Evolutionary conservation across 805 yeast species (phyloP), one percentile per base, ranked within the genome.

Genomic region (Candida xiaguanensis): DNA sequence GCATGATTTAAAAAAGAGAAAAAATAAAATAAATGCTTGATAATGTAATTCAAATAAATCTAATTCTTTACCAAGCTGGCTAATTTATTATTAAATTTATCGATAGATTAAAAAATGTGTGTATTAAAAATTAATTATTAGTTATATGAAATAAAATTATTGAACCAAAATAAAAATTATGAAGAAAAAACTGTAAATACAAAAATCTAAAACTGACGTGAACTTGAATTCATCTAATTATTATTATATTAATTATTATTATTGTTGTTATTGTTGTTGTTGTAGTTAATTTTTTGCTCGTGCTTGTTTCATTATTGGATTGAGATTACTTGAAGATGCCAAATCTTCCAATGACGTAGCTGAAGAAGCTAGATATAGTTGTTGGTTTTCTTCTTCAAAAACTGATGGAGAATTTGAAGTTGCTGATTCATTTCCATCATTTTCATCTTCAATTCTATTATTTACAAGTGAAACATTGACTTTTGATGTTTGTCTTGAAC

Each of bases 361-460:
- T 14, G 70, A 62, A 2, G 67, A 57, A 8, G 63, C 46, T 12
- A 64, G 54, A 23, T 56, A 49, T 24, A 53, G 55, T 23, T 50
- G 43, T 15, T 51, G 58, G 18, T 49, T 48, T 16, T 53, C 63
- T 20, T 42, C 52, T 16, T 59, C 61, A 51, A 68, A 68, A 3
- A 68, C 69, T 27, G 70, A 64, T 18, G 65, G 65, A n/a, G 66
- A 48, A 11, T 65, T 60, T 39, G 66, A 59, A 26, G 65, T 52
- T 11, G 66, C 61, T 8, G 58, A 38, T 31, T 47, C 56, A 9
- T 44, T 51, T 20, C 53, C 56, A 31, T 24, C 24, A 19, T 20
- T 18, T 8, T 19, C 14, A 27, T 26, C 28, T 5, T 33, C 23
- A 8, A 5, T 23, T 8, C 20, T n/a, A 25, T 31, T 30, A 32